These are phyloP conservation scores for Trypanosomatidae sp. DNA, from an alignment of 208 protist genomes.

Conservation along the genomic window DNA sequence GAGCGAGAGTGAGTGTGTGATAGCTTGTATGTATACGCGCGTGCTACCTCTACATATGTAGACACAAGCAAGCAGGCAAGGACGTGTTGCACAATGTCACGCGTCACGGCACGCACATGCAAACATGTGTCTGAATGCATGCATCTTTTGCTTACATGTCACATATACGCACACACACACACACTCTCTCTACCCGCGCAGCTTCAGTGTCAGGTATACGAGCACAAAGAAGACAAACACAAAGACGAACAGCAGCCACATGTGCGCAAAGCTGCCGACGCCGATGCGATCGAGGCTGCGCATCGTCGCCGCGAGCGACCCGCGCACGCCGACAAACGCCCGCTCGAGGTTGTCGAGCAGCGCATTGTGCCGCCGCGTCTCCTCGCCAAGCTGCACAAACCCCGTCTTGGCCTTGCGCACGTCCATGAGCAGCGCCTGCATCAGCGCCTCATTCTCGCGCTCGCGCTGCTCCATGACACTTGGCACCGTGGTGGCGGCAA, in stretches of 20 bases:
- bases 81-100: too few species aligned
- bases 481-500: too few species aligned
- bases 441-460: slow-evolving; percentile 61
- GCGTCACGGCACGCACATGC: too few species aligned
- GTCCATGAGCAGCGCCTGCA: slow-evolving; percentile 49
- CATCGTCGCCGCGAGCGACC: slow-evolving; percentile 30
- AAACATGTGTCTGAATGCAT: too few species aligned
- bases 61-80: too few species aligned
- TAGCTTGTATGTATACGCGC: too few species aligned
- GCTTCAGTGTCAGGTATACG: slow-evolving; percentile 55
- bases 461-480: slow-evolving; percentile 7
- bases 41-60: too few species aligned
- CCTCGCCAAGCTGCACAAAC: slow-evolving; percentile 35
- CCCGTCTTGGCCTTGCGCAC: slow-evolving; percentile 27
- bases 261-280: slow-evolving; percentile 33
- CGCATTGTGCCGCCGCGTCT: slow-evolving; percentile 58
- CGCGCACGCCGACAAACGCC: slow-evolving; percentile 20
- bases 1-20: too few species aligned
- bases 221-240: slow-evolving; percentile 61
- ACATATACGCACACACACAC: too few species aligned
- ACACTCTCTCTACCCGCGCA: too few species aligned
- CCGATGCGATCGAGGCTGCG: slow-evolving; percentile 24
- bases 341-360: slow-evolving; percentile 33
- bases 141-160: too few species aligned
- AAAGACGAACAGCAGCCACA: slow-evolving; percentile 77